Evolutionary conservation across 139 green algal genomes (phyloP), one percentile per base, ranked within the genome.

Genomic region (Tetraselmis striata): DNA sequence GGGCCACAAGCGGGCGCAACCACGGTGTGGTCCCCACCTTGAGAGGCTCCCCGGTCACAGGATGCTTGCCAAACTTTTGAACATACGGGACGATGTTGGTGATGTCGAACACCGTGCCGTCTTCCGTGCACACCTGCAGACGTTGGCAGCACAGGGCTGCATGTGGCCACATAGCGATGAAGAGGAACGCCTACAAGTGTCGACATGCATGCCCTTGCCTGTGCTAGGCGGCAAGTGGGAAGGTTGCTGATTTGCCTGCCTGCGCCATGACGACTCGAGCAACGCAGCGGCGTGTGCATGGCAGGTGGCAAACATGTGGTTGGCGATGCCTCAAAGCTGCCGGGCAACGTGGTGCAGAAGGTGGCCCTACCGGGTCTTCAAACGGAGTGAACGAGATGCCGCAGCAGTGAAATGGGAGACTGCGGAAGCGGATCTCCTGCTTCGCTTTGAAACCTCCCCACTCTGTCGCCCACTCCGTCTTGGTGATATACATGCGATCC

Each of bases 361-460:
- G n/a, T n/a, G n/a, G 82, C 59, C 86, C 77, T 59, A 94, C 96
- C n/a, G 96, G 89, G 77, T 98, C 96, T 80, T 98, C 92, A 82
- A 98, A 98, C 0, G 94, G 94, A 1, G 90, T 93, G 87, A 99
- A 98, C 1, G 90, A 89, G 59, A 99, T 94, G 75, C 92, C 96
- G 83, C 96, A 99, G 90, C 95, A 98, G 85, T 95, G 86, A 87
- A 98, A 98, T 0, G 96, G 96, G 75, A 99, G 91, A 24, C 91
- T 86, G 32, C 90, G 91, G 85, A 97, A 97, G 23, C 88, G 86
- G 0, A 89, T 26, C 23, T 77, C 59, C 0, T 84, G 78, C 31
- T 86, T 83, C 30, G 83, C 86, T 76, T 94, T 94, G 79, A 87
- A 88, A 11, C 93, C 93, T 45, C 94, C 94, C 83, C 93, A 91